Evolutionary conservation across 1,284 basidiomycete species (phyloP), one percentile per base, ranked within the genome.

Genomic region (Erythrobasidium hasegawianum): DNA sequence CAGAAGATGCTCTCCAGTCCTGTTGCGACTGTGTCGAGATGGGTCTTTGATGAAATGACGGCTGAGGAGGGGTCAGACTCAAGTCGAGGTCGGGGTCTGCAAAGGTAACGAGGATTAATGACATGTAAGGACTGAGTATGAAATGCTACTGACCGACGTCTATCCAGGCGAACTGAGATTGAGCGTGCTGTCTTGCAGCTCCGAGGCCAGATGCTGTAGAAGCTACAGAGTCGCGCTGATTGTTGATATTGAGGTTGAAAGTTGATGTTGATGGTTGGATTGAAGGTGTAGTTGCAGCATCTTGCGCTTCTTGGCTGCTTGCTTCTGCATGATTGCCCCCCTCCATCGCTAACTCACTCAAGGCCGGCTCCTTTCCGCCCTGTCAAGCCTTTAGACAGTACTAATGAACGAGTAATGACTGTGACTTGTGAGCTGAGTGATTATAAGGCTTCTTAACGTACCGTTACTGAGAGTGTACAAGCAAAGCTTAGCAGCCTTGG

Each of bases 231-330:
- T n/a, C 43, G 16, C 43, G 43, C n/a, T 18, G 16, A 24, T 47
- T 47, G 43, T n/a, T n/a, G n/a, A n/a, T n/a, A n/a, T n/a, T n/a
- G n/a, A n/a, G n/a, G n/a, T 8, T 47, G 4, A 16, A 24, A 7
- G 43, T 18, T n/a, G 43, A 47, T n/a, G 43, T 33, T 47, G 43
- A 47, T 18, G n/a, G n/a, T n/a, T n/a, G n/a, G n/a, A n/a, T n/a
- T n/a, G n/a, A n/a, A n/a, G n/a, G n/a, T n/a, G n/a, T n/a, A n/a
- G n/a, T n/a, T n/a, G 43, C n/a, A 8, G 14, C 14, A 47, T n/a
- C 8, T 5, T 7, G 7, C 43, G 16, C 43, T 5, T 47, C 22
- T 14, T 18, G 22, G 43, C 43, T 47, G 43, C n/a, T 24, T 47
- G 43, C 43, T 5, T n/a, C 7, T 24, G 16, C n/a, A n/a, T 47